Conservation (phyloP, 148 eudicot species). For the Fallopia convolvulus region DNA sequence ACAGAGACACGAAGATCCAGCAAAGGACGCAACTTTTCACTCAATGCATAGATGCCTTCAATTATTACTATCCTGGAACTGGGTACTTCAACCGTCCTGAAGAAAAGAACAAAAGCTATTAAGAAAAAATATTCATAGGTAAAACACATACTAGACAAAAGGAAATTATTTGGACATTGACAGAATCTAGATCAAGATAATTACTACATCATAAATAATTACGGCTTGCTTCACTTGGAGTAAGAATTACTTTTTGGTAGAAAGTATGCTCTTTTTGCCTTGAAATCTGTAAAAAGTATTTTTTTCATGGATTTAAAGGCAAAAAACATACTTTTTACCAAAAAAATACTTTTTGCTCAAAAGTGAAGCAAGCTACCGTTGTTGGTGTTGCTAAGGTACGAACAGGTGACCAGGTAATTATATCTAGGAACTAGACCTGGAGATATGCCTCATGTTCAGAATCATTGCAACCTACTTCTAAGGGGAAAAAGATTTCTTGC, state of each 20-base stretch:
- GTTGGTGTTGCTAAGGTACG: background rate
- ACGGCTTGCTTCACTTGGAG: no score
- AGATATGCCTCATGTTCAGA: background rate
- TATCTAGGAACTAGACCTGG: background rate
- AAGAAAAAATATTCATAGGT: background rate
- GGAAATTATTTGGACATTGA: background rate
- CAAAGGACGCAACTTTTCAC: slow-evolving; percentile 78
- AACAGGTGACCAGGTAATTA: background rate
- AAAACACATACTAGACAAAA: background rate
- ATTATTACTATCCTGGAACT: slow-evolving; percentile 75
- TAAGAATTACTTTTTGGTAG: no score
- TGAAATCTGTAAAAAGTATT: no score
- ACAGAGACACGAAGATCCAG: slow-evolving; percentile 95
- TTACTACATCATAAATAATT: background rate
- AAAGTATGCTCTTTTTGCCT: no score
- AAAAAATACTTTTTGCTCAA: no score
- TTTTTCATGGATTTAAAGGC: no score
- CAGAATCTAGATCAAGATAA: background rate
- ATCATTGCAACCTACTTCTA: background rate
- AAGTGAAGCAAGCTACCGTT: background rate
- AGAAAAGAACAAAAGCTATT: slow-evolving; percentile 11
- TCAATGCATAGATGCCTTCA: slow-evolving; percentile 96
- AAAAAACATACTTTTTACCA: no score
- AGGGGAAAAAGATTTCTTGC: background rate
- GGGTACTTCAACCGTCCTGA: slow-evolving; percentile 85